phyloP scores from a whole-genome alignment of 192 early-diverging fungal genomes.

The Phlyctochytrium arcticum region DNA sequence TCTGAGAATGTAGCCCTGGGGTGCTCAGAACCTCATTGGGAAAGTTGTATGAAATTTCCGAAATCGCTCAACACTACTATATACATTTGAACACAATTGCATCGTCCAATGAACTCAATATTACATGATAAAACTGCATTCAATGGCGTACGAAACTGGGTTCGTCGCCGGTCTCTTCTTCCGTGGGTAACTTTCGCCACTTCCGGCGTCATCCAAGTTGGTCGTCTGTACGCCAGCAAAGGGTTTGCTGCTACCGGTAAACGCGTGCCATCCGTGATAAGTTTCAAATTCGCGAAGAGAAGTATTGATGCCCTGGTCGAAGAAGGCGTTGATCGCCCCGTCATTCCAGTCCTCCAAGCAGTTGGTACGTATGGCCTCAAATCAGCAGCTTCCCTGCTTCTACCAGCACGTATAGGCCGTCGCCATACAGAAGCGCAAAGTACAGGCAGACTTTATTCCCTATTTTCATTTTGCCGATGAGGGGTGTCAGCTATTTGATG shows the following conservation, averaged over 20 bases:
- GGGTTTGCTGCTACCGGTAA: background rate
- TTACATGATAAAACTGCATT: no score
- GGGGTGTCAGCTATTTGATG: background rate
- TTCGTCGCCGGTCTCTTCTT: background rate
- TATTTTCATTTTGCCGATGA: no score
- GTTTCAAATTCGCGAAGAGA: background rate
- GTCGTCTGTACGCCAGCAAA: background rate
- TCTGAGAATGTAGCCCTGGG: no score
- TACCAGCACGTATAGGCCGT: background rate
- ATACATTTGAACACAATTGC: no score
- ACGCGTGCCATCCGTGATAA: background rate
- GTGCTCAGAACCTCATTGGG: no score
- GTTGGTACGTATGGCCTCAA: no score
- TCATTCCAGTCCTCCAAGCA: no score
- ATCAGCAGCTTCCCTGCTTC: background rate
- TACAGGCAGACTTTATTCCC: no score
- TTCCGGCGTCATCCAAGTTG: background rate
- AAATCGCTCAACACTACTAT: no score
- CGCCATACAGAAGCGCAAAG: background rate
- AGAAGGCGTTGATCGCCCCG: background rate
- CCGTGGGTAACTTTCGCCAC: background rate
- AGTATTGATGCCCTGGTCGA: background rate
- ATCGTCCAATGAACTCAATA: no score
- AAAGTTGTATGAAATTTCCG: no score
- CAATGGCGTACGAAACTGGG: no score